Conservation (phyloP, 345 rosid genomes). For the Nephelium lappaceum region DNA sequence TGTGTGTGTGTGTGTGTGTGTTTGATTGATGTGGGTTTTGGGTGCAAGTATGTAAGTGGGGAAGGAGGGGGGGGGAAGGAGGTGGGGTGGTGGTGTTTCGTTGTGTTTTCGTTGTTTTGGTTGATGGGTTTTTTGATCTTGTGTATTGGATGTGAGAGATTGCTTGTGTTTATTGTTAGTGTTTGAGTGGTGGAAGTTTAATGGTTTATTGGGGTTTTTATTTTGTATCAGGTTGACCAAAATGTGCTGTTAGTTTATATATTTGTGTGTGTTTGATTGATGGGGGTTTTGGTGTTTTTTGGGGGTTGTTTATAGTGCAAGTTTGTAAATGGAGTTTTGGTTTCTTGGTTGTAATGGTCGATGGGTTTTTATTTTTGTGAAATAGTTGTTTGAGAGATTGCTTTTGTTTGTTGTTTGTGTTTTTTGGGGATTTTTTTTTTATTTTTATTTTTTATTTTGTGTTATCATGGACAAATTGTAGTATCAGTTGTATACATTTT, state of each 20-base stretch:
- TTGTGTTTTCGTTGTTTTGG: not conserved
- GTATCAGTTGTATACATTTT: not conserved
- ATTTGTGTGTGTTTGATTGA: not conserved
- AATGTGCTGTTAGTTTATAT: not conserved
- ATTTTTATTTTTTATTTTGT: not conserved
- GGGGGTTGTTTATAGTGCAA: not conserved
- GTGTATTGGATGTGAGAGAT: not conserved
- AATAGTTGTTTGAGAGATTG: not conserved
- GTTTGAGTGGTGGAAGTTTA: not conserved
- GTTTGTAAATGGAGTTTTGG: not conserved
- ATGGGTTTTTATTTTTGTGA: not conserved
- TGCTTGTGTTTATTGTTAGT: not conserved
- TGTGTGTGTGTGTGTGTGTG: not conserved
- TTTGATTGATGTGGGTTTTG: not conserved
- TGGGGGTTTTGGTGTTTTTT: not conserved
- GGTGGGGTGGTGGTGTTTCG: not conserved
- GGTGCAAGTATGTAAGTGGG: not conserved
- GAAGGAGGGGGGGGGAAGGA: not conserved
- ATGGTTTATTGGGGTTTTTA: not conserved
- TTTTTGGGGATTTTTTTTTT: not conserved
- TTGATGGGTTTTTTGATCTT: not conserved
- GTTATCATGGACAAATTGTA: not conserved
- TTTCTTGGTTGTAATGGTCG: not conserved
- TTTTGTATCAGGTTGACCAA: not conserved
- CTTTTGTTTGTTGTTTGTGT: not conserved